Base-by-base conservation (phyloP, 768 basidiomycete genomes). In the Calocybe gangraenosa region DNA sequence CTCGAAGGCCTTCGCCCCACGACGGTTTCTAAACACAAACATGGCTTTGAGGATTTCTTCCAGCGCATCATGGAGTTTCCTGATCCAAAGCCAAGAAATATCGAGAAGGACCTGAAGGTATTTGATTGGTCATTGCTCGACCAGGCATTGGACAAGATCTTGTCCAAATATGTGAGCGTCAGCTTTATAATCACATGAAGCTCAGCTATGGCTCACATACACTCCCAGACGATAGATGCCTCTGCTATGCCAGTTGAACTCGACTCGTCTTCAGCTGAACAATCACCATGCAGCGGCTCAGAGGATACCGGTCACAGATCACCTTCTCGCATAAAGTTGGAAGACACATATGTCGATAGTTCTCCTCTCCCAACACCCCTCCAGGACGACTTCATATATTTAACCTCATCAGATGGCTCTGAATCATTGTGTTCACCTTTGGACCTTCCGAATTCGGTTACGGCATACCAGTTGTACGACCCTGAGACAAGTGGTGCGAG, bases 21-120 rank as follows among this genome's bases (percentile, higher is more conserved):
- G 44, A 96, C 94, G 0, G 82, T 97, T 3, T 87, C 87, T 21
- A 99, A 96, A 69, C 79, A 80, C 60, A 87, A 89, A 54, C 68
- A 76, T 0, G 86, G 82, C 9, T 84, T 79, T 46, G 88, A 89
- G 55, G 72, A 77, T n/a, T 91, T 97, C 63, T 99, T 97, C 75
- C 83, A 88, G 67, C 76, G 83, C 54, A 93, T 99, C 69, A 97
- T 99, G 95, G 82, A 88, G 41, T 95, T 96, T 59, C 90, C 93
- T 0, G 80, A 82, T 36, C 95, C 95, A 7, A 93, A 91, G 62
- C 95, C 95, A 2, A 76, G 95, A 44, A 94, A 93, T 61, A 99
- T 98, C 51, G 95, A 97, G 60, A 97, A 98, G 73, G 92, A 97
- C 58, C 76, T 99, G 58, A 91, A 91, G 62, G 84, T 90, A 7